These are phyloP conservation scores for Magnaporthales sp. DNA, from an alignment of 2,329 filamentous ascomycete genomes.

Conservation along the genomic window DNA sequence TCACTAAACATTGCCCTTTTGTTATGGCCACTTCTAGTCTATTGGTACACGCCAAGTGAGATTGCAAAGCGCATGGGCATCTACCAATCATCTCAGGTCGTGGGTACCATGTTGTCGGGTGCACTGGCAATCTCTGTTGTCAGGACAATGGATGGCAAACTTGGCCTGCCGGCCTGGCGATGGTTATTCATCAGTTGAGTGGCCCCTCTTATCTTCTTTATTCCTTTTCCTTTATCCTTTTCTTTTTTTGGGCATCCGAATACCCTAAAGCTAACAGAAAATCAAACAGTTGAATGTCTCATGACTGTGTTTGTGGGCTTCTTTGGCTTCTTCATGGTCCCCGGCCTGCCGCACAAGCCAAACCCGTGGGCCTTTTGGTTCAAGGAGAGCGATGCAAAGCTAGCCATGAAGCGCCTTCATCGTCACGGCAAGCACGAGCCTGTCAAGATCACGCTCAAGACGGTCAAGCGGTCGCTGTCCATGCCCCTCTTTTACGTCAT, in stretches of 20 bases:
- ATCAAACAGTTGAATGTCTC: slow-evolving; percentile 22
- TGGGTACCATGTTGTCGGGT: slow-evolving; percentile 44
- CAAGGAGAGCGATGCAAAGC: slow-evolving; percentile 26
- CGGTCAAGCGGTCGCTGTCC: slow-evolving; percentile 31
- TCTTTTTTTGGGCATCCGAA: neutral
- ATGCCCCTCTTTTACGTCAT: slow-evolving; percentile 37
- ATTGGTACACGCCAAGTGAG: slow-evolving; percentile 31
- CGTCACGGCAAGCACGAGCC: slow-evolving; percentile 35
- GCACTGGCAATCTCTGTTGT: slow-evolving; percentile 45
- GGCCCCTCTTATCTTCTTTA: no score
- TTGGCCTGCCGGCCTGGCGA: slow-evolving; percentile 26
- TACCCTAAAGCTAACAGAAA: neutral
- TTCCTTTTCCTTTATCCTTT: neutral
- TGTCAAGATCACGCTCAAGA: slow-evolving; percentile 33
- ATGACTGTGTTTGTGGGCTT: slow-evolving; percentile 44
- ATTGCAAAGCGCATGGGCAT: slow-evolving; percentile 44
- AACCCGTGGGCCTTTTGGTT: slow-evolving; percentile 36
- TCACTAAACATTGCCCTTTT: neutral
- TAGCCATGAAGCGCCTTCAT: slow-evolving; percentile 33
- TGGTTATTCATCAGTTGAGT: slow-evolving; percentile 47
- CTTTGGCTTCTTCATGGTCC: slow-evolving; percentile 39
- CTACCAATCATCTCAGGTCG: slow-evolving; percentile 42
- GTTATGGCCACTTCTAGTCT: slow-evolving; percentile 18
- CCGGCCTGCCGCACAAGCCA: slow-evolving; percentile 30
- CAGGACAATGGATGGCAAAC: slow-evolving; percentile 37